Conservation (phyloP, 352 stramenopile species). For the Globisporangium carolinianum region DNA sequence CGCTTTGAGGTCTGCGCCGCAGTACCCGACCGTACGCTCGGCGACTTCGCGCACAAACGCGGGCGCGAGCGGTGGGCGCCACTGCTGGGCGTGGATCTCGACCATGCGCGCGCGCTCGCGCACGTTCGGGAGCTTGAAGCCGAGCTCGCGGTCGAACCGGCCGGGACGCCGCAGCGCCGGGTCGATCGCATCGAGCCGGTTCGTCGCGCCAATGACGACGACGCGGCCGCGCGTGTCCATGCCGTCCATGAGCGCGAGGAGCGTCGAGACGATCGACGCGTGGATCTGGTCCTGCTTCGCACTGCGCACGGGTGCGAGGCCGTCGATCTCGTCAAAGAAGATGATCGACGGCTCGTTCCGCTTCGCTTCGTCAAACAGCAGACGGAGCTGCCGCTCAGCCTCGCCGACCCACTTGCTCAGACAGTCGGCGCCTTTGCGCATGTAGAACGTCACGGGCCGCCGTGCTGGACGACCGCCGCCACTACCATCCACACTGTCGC, state of each 20-base stretch:
- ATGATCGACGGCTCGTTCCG: conserved; percentile 91
- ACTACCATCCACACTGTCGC: not conserved
- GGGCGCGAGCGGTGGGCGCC: conserved; percentile 65
- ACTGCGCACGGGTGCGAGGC: conserved; percentile 87
- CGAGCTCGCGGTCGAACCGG: conserved; percentile 89
- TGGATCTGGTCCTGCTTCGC: conserved; percentile 93
- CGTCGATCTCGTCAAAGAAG: conserved; percentile 94
- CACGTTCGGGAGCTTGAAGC: conserved; percentile 85
- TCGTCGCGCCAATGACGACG: conserved; percentile 98
- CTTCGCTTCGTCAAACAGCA: conserved; percentile 90
- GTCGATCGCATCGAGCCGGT: conserved; percentile 95
- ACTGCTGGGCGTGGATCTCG: conserved; percentile 82
- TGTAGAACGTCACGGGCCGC: conserved; percentile 90
- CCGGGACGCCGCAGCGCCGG: conserved; percentile 91
- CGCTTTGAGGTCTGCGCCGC: conserved; percentile 88
- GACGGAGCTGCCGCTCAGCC: conserved; percentile 83
- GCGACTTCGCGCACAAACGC: conserved; percentile 71
- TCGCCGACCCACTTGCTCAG: conserved; percentile 92
- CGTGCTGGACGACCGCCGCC: conserved; percentile 12
- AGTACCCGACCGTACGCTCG: conserved; percentile 85
- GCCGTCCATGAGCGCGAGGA: conserved; percentile 91
- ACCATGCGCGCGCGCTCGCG: conserved; percentile 83
- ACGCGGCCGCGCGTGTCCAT: conserved; percentile 86
- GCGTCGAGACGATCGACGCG: conserved; percentile 89
- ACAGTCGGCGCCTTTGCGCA: conserved; percentile 90